Percentiles rank a stretch among this genome's conserved stretches.
phyloP scores from a whole-genome alignment of 176 grass and related monocot genomes.

The Chrysopogon serrulatus region DNA sequence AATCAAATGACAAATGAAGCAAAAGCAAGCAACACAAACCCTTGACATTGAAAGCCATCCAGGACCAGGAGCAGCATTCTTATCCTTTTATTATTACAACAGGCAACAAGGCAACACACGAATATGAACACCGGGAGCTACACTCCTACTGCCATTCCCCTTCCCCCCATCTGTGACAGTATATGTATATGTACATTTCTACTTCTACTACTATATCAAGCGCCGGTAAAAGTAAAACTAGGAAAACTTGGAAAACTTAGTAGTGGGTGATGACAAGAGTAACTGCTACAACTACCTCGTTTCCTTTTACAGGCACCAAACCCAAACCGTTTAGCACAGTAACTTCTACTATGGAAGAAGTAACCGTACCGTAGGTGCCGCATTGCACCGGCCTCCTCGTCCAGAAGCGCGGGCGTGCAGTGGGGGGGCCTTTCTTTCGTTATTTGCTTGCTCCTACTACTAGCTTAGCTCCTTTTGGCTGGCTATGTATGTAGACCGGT shows the following conservation, averaged over 20 bases:
- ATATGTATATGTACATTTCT: constrained; percentile 30
- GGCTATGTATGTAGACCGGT: constrained; percentile 3
- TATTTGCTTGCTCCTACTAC: constrained; percentile 18
- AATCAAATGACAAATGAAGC: too few relatives aligned
- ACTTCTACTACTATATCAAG: constrained; percentile 16
- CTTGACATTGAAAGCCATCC: neutral
- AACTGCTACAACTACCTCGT: constrained; percentile 15
- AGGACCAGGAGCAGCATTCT: constrained; percentile 29
- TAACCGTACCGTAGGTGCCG: constrained; percentile 5
- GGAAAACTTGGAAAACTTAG: constrained; percentile 35
- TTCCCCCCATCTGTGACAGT: constrained; percentile 31
- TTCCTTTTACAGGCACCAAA: neutral
- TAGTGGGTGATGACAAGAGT: neutral
- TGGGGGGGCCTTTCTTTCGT: constrained; percentile 20
- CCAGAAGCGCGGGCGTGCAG: constrained; percentile 40
- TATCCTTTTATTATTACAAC: constrained; percentile 45
- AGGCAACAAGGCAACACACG: constrained; percentile 14
- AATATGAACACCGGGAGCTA: constrained; percentile 33
- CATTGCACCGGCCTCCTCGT: constrained; percentile 46
- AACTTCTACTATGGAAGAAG: constrained; percentile 1
- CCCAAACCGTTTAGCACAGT: constrained; percentile 30
- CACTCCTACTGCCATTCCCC: neutral
- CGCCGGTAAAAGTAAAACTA: neutral
- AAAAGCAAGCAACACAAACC: constrained; percentile 7
- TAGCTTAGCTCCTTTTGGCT: constrained; percentile 22